Conservation (phyloP, 768 basidiomycete genomes). For the Cystoderma amianthinum region DNA sequence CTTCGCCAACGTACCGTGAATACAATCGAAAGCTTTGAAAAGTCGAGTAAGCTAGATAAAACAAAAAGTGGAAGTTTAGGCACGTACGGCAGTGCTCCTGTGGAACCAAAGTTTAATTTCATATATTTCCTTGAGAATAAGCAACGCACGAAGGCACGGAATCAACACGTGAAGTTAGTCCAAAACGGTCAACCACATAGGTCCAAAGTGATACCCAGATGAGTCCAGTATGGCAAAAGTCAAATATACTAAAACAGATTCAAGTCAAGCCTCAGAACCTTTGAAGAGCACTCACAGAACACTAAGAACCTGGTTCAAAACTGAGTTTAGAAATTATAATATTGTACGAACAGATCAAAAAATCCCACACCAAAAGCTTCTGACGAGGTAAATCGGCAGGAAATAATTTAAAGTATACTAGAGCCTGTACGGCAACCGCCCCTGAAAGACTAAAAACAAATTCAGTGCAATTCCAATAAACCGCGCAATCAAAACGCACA, state of each 20-base stretch:
- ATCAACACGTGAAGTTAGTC: background rate
- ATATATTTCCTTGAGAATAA: too few relatives aligned
- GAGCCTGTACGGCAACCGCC: constrained; percentile 28
- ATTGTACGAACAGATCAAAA: too few relatives aligned
- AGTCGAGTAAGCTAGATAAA: too few relatives aligned
- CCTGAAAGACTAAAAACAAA: constrained; percentile 27
- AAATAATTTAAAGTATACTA: constrained; percentile 32
- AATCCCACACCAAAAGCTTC: constrained; percentile 28
- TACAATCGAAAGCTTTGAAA: too few relatives aligned
- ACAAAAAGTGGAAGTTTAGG: too few relatives aligned
- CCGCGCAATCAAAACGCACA: constrained; percentile 27
- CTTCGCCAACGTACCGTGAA: too few relatives aligned
- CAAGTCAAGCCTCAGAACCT: background rate
- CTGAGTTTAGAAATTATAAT: too few relatives aligned
- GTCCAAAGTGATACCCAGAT: constrained; percentile 33
- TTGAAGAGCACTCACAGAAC: constrained; percentile 2
- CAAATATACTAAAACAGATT: constrained; percentile 17
- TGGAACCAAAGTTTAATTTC: too few relatives aligned
- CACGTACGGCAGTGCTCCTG: background rate
- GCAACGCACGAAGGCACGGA: background rate
- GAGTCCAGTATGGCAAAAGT: constrained; percentile 31
- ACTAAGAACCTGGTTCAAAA: background rate
- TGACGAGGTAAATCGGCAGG: constrained; percentile 18
- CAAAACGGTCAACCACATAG: constrained; percentile 12
- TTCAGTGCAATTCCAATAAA: background rate